A percentile compares a stretch with the other conserved stretches of the same genome.
phyloP scores from a whole-genome alignment of 2,329 filamentous ascomycete genomes.

The Fusarium duplospermum region DNA sequence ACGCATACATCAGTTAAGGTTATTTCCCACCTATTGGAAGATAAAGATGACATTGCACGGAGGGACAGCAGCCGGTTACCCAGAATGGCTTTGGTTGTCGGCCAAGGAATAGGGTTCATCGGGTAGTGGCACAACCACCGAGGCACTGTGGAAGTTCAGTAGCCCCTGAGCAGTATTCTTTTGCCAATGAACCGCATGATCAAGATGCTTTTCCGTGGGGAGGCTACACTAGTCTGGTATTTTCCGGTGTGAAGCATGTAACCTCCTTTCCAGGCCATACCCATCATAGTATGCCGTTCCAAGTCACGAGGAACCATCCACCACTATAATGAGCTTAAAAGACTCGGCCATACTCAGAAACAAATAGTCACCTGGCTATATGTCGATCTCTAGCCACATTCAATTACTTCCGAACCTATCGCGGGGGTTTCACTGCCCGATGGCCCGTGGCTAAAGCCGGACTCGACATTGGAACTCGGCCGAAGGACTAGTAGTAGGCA shows the following conservation, averaged over 20 bases:
- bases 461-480: neutral
- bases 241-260: neutral
- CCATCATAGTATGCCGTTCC: neutral
- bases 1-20: neutral
- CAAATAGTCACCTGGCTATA: neutral
- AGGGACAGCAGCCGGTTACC: neutral
- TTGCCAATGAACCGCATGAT: neutral
- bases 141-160: neutral
- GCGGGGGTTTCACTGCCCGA: neutral
- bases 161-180: neutral
- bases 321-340: neutral
- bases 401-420: neutral
- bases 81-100: neutral
- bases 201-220: neutral
- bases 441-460: neutral
- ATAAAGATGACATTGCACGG: neutral
- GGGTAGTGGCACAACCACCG: neutral
- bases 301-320: neutral
- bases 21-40: neutral
- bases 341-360: neutral
- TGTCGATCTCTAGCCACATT: neutral
- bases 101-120: neutral
- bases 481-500: neutral
- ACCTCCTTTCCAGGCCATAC: neutral
- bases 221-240: neutral